Percentiles rank a stretch among this genome's conserved stretches.
These are phyloP conservation scores for Capniomyces stellatus DNA, from an alignment of 371 early-diverging fungal genomes.

Conservation along the genomic window DNA sequence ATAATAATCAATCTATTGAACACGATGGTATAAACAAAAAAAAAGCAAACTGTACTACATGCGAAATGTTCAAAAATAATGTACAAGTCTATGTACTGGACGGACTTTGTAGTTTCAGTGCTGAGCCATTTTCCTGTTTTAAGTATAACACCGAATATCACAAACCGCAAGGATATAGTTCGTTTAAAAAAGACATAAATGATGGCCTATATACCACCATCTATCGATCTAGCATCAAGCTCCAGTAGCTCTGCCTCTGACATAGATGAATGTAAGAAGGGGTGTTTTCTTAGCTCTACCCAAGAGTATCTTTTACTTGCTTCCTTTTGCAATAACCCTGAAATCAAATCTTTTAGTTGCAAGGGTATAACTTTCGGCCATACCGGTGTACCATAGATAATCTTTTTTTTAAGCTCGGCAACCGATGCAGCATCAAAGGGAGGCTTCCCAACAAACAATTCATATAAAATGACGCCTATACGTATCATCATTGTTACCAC, in stretches of 20 bases:
- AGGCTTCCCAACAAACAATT: constrained; percentile 22
- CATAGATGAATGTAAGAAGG: constrained; percentile 8
- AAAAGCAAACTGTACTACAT: too few species aligned
- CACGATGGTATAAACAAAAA: too few species aligned
- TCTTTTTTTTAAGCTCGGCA: constrained; percentile 18
- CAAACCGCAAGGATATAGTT: too few species aligned
- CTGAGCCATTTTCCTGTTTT: too few species aligned
- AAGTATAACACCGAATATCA: too few species aligned
- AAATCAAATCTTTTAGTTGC: constrained; percentile 14
- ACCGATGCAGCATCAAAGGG: constrained; percentile 20
- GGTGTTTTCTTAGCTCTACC: constrained; percentile 12
- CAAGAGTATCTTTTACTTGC: constrained; percentile 13
- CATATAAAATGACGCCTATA: constrained; percentile 20
- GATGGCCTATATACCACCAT: too few species aligned
- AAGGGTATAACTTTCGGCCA: constrained; percentile 22
- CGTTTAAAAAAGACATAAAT: too few species aligned
- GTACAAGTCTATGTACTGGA: too few species aligned
- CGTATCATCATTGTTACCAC: background rate
- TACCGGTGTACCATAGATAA: constrained; percentile 17
- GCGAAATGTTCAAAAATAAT: too few species aligned
- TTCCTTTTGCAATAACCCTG: constrained; percentile 12
- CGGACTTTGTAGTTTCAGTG: too few species aligned
- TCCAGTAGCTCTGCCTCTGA: background rate
- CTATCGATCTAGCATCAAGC: background rate
- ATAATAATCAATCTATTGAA: too few species aligned